Conservation (phyloP, 2,329 filamentous ascomycete species). For the Phyllosticta ampelicida region DNA sequence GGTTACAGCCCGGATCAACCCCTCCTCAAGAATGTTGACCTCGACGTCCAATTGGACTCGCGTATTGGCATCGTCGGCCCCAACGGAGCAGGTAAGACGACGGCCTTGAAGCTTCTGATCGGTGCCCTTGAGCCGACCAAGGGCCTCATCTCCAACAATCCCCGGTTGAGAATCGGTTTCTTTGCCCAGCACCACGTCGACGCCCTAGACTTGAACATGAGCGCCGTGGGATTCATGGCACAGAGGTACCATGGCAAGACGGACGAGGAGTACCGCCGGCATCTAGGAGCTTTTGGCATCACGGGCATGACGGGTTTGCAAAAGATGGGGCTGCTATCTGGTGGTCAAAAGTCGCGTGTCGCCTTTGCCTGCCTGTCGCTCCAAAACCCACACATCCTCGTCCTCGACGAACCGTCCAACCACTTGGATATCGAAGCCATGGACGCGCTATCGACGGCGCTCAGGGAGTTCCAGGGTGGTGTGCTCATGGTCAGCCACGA, state of each 20-base stretch:
- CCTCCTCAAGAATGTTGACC: constrained; percentile 74
- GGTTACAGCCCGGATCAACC: constrained; percentile 73
- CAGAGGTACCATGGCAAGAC: constrained; percentile 80
- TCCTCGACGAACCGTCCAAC: constrained; percentile 97
- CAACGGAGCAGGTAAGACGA: constrained; percentile 98
- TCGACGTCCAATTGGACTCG: constrained; percentile 95
- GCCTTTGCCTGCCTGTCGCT: constrained; percentile 94
- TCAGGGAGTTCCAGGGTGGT: constrained; percentile 81
- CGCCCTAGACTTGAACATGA: constrained; percentile 77
- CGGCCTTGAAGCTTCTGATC: constrained; percentile 93
- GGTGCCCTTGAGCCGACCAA: constrained; percentile 66
- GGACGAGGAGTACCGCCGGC: constrained; percentile 93
- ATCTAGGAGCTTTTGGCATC: constrained; percentile 74
- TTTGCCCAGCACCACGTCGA: constrained; percentile 99
- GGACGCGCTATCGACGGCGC: constrained; percentile 80
- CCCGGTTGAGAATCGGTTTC: constrained; percentile 83
- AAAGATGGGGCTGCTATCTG: constrained; percentile 87
- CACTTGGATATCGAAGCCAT: constrained; percentile 98
- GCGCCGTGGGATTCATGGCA: constrained; percentile 92
- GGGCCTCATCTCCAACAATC: constrained; percentile 79
- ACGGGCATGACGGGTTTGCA: constrained; percentile 95
- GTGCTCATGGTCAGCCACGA: constrained; percentile 99
- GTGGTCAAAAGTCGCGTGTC: constrained; percentile 96
- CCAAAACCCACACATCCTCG: constrained; percentile 90
- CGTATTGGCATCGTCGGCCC: constrained; percentile 98